phyloP scores from a whole-genome alignment of 768 basidiomycete species.

The Symmetrospora coprosmae region DNA sequence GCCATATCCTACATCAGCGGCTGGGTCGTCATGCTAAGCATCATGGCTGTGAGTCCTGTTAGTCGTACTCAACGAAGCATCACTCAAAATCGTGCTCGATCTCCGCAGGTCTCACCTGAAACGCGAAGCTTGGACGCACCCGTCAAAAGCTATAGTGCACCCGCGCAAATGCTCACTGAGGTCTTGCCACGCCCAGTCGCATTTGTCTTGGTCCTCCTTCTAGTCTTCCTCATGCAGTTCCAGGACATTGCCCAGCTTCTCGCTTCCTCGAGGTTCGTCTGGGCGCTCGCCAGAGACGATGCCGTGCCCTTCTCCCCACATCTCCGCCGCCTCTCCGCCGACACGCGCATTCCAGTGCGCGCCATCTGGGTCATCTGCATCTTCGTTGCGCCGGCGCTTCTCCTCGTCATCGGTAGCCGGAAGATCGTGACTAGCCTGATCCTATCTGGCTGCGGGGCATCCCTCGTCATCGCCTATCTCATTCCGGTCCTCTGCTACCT shows the following conservation, averaged over 20 bases:
- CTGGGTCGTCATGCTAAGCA: conserved; percentile 35
- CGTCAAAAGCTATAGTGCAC: background rate
- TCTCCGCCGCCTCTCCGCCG: conserved; percentile 34
- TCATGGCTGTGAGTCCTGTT: conserved; percentile 1
- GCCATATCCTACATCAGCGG: conserved; percentile 36
- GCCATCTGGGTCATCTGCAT: conserved; percentile 37
- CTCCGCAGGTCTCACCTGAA: conserved; percentile 4
- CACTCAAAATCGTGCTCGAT: background rate
- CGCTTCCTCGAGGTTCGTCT: conserved; percentile 40
- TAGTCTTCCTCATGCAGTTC: conserved; percentile 33
- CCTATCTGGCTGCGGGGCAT: conserved; percentile 36
- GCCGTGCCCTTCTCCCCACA: conserved; percentile 38
- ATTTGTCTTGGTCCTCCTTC: conserved; percentile 31
- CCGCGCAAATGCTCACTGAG: conserved; percentile 34
- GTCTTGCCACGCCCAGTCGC: conserved; percentile 34
- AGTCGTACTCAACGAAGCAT: background rate
- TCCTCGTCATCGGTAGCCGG: conserved; percentile 33
- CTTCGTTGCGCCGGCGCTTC: conserved; percentile 34
- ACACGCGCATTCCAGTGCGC: conserved; percentile 33
- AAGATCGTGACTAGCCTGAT: conserved; percentile 35
- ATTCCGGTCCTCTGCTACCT: conserved; percentile 28
- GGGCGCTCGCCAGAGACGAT: conserved; percentile 39
- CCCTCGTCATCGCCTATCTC: conserved; percentile 35
- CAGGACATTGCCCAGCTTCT: conserved; percentile 38
- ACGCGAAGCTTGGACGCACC: background rate